Base-by-base conservation (phyloP, 768 basidiomycete species). In the Cystobasidiopsis lactophilus region DNA sequence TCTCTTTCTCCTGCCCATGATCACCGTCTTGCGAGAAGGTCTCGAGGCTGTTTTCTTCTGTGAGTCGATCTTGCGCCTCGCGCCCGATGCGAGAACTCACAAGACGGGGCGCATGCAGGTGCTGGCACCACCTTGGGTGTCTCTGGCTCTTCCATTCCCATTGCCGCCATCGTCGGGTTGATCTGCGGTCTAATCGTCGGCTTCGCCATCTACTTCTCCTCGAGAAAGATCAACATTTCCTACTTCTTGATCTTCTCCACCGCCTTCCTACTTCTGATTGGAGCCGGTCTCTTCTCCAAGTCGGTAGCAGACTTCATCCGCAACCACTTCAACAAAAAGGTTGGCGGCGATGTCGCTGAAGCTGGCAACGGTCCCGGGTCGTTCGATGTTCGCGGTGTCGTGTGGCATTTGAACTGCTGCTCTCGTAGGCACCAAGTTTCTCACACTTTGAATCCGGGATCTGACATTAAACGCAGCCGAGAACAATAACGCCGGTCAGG, bases 1-100 rank as follows among this genome's bases (percentile, higher is more conserved):
- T 0, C 73, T 98, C 43, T 85, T 98, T 71, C 60, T 89, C 29
- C 73, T 98, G 4, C 91, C 91, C 0, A 67, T 91, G 53, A 75
- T 96, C 63, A 91, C 89, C 10, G 85, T 98, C 43, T 70, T 96
- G 31, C 78, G 89, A 56, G 91, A 96, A 71, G 89, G 88, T 58
- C 71, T 95, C 56, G 89, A 95, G 66, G 86, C 82, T 0, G 80
- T 93, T 53, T 72, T 95, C 55, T 93, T 95, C 63, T n/a, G n/a
- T n/a, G n/a, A 19, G 85, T 93, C 33, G 84, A 88, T 3, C 86
- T 88, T 48, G 86, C 70, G 41, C 51, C 67, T 64, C 14, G 27
- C 30, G 11, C 43, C 44, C 16, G 51, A 52, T 35, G 43, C 50
- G 1, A 35, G 35, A 13, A 30, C 37, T 21, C n/a, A n/a, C n/a